Conservation (phyloP, 1,284 basidiomycete genomes). For the Fomitopsis pinicola region DNA sequence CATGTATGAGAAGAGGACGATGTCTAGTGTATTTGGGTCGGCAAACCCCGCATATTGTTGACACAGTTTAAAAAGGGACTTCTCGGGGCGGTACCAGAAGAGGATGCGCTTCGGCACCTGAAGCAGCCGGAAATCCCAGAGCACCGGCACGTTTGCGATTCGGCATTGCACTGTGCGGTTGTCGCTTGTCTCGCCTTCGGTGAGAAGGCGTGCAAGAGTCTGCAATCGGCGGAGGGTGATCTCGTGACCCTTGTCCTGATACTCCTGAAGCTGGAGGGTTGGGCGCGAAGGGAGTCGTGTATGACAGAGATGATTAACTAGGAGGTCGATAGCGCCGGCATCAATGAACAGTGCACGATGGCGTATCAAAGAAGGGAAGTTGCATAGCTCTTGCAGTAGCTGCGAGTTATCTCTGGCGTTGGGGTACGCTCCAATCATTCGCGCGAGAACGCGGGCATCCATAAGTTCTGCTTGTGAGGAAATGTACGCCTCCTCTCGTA, state of each 20-base stretch:
- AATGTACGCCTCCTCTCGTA: conserved; percentile 1
- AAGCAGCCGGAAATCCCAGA: background rate
- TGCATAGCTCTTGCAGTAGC: background rate
- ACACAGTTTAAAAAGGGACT: background rate
- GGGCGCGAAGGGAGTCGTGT: background rate
- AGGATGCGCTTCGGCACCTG: background rate
- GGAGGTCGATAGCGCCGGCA: background rate
- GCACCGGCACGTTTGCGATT: background rate
- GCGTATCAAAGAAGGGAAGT: background rate
- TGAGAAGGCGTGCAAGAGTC: background rate
- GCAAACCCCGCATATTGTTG: too few relatives aligned
- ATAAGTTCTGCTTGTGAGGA: background rate
- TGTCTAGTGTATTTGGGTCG: too few relatives aligned
- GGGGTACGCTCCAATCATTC: background rate
- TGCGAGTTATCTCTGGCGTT: background rate
- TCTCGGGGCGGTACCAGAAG: background rate
- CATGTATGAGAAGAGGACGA: background rate
- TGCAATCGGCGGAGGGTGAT: background rate
- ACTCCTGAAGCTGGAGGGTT: background rate
- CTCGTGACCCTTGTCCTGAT: background rate
- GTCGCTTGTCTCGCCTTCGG: background rate
- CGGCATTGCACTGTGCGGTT: background rate
- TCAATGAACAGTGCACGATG: background rate
- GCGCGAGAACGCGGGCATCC: background rate
- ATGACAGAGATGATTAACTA: background rate